A percentile compares a stretch with the other conserved stretches of the same genome.
Conservation (phyloP, 345 rosid species). For the Citropsis articulata region DNA sequence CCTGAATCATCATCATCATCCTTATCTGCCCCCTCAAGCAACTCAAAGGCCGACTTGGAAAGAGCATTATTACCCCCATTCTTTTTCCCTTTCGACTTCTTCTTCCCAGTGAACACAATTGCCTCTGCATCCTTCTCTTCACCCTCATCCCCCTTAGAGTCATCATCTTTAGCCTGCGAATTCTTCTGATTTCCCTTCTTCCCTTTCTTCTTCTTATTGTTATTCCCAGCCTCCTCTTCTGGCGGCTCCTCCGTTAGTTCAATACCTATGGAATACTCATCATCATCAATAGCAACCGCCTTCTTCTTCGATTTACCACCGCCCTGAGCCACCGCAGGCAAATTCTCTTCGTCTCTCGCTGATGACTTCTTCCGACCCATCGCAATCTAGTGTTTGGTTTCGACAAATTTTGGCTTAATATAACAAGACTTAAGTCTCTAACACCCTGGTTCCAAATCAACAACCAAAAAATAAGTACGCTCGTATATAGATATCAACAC, state of each 20-base stretch:
- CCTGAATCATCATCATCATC: constrained; percentile 30
- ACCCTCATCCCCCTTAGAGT: constrained; percentile 23
- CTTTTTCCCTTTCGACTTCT: constrained; percentile 52
- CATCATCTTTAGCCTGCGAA: constrained; percentile 27
- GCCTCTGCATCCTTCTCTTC: constrained; percentile 37
- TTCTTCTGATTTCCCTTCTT: constrained; percentile 53
- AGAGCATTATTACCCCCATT: constrained; percentile 26
- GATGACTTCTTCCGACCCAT: constrained; percentile 81
- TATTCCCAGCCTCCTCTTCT: constrained; percentile 33
- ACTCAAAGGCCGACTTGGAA: constrained; percentile 40
- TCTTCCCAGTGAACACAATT: constrained; percentile 43
- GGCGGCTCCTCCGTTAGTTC: constrained; percentile 53
- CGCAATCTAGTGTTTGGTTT: neutral
- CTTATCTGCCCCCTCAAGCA: constrained; percentile 39
- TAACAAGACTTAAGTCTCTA: neutral
- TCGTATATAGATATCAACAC: neutral
- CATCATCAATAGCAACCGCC: constrained; percentile 63
- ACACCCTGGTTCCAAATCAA: constrained; percentile 1
- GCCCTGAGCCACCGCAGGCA: constrained; percentile 29
- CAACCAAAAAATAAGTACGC: neutral
- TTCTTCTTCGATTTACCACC: constrained; percentile 79
- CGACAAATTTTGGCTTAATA: neutral
- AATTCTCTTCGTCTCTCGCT: constrained; percentile 48
- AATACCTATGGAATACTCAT: constrained; percentile 68
- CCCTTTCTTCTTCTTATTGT: constrained; percentile 60